phyloP scores from a whole-genome alignment of 177 flowering plant genomes.

The Vitis hybrid region DNA sequence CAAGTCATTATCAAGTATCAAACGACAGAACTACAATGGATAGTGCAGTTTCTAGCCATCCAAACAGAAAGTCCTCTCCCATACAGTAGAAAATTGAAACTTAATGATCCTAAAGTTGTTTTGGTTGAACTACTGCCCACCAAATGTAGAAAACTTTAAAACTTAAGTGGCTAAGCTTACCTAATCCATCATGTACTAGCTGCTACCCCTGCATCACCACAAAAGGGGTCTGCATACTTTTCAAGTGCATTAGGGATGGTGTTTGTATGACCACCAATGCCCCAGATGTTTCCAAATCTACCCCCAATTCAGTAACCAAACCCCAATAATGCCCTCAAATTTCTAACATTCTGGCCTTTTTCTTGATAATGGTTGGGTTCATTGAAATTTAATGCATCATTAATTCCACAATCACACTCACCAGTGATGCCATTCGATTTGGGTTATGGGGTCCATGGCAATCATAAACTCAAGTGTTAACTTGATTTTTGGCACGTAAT shows the following conservation, averaged over 20 bases:
- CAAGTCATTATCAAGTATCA: too few species aligned
- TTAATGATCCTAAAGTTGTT: background rate
- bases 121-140: constrained; percentile 9
- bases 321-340: background rate
- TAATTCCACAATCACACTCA: too few species aligned
- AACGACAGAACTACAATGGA: too few species aligned
- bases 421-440: too few species aligned
- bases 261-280: background rate
- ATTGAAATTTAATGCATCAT: too few species aligned
- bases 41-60: background rate
- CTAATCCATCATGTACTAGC: background rate
- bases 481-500: too few species aligned
- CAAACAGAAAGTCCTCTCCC: background rate
- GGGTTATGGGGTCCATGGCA: too few species aligned
- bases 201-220: background rate
- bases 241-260: background rate
- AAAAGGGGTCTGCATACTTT: too few species aligned
- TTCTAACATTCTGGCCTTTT: too few species aligned
- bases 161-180: background rate
- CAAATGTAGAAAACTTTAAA: background rate
- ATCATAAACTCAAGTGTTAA: too few species aligned
- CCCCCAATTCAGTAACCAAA: background rate
- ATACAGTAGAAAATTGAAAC: background rate
- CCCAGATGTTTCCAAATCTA: background rate
- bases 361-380: too few species aligned